Base-by-base conservation (phyloP, 768 basidiomycete species). In the Pleurotus giganteus region DNA sequence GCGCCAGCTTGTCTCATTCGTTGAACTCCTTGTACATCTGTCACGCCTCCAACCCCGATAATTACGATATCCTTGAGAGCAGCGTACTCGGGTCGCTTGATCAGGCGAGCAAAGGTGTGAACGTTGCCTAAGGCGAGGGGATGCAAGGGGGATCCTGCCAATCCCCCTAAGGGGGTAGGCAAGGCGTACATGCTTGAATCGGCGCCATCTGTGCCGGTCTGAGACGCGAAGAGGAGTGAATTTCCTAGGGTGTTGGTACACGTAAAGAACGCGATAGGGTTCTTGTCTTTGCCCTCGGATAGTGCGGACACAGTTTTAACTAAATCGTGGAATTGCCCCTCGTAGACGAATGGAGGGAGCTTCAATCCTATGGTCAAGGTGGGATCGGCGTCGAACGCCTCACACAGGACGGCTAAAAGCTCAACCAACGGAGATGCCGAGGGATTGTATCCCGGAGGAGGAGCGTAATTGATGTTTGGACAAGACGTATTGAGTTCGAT, bases 401-500 rank as follows among this genome's bases (percentile, higher is more conserved):
- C 71, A 4, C 79, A 75, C 41, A 92, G 72, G 6, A 82, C 75
- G 34, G 68, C 62, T 5, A 94, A 74, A 53, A 89, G 69, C 1
- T 83, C 78, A 0, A 65, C 50, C 49, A 92, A 78, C 1, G 74
- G 67, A 1, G 70, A 42, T 49, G 83, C 76, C 12, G 49, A 51
- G 4, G 49, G 49, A 34, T 78, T 68, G 69, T 94, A 94, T 8
- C 88, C 81, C 17, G 85, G 79, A 0, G 89, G 89, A 0, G 88
- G 79, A 3, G 77, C 64, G 23, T 74, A 71, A 9, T 68, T 69
- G 60, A 93, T 88, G 65, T 94, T 94, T 3, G 92, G 92, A 60
- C 92, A 94, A 36, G 85, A 88, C 0, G 89, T 84, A 67, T 94
- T 94, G 63, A 94, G 74, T 68, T 94, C 92, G 61, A 92, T 70